Evolutionary conservation across 2,329 filamentous ascomycete genomes (phyloP).

Genomic region (Acrodontium crateriforme): DNA sequence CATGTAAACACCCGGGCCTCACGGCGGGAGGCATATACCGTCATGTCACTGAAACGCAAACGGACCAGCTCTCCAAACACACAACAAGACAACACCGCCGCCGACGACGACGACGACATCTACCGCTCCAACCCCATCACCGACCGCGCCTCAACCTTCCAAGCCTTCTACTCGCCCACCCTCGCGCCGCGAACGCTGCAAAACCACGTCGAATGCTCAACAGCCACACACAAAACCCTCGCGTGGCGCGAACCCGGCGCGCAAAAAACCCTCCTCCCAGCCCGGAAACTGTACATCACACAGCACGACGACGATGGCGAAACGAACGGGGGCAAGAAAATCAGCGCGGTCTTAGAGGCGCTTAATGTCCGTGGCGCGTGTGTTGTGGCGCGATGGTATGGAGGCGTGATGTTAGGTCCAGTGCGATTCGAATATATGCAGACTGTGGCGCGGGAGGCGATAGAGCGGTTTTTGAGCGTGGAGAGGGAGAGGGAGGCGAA

Average conservation of each 20-base stretch:
- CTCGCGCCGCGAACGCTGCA: conserved; percentile 30
- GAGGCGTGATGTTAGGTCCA: conserved; percentile 38
- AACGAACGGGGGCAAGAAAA: conserved; percentile 34
- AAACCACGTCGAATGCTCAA: conserved; percentile 28
- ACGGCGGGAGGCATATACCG: too few relatives aligned
- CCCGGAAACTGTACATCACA: conserved; percentile 25
- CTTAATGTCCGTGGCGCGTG: conserved; percentile 31
- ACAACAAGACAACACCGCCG: not conserved
- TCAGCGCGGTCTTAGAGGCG: conserved; percentile 34
- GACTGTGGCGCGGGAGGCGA: conserved; percentile 33
- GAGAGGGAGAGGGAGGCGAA: conserved; percentile 17
- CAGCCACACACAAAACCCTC: conserved; percentile 37
- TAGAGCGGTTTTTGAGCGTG: conserved; percentile 27
- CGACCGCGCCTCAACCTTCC: conserved; percentile 39
- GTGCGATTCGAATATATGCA: conserved; percentile 41
- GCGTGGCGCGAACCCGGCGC: conserved; percentile 36
- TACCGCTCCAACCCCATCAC: conserved; percentile 33
- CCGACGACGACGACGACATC: conserved; percentile 11
- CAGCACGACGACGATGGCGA: conserved; percentile 42
- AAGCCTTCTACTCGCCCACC: conserved; percentile 35
- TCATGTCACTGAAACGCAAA: conserved; percentile 20
- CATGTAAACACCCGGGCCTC: too few relatives aligned
- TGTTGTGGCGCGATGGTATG: conserved; percentile 43
- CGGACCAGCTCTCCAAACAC: too few relatives aligned
- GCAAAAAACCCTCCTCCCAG: conserved; percentile 31